Conservation (phyloP, 495 filamentous ascomycete genomes). For the Tuber indicum region DNA sequence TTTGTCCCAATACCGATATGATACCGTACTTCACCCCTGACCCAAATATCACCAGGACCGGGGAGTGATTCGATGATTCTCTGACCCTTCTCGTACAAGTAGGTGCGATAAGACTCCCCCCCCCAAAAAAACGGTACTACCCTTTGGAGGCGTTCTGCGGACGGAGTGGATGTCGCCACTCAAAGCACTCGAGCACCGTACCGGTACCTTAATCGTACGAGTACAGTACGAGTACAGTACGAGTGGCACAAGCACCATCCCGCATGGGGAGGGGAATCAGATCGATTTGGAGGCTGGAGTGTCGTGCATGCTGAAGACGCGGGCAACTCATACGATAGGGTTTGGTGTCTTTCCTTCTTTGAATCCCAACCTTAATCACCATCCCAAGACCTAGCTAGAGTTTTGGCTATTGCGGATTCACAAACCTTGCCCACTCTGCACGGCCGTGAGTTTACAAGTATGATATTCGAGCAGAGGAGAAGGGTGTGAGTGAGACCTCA, state of each 20-base stretch:
- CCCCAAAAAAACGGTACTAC: background rate
- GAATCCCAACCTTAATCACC: background rate
- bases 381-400: background rate
- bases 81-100: background rate
- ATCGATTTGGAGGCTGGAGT: conserved; percentile 2
- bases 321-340: background rate
- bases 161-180: background rate
- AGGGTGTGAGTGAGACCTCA: conserved; percentile 17
- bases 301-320: conserved; percentile 1
- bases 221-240: too few species aligned
- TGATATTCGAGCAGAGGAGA: background rate
- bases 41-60: background rate
- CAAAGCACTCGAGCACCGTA: too few species aligned
- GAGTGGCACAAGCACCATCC: background rate
- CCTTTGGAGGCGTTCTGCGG: background rate
- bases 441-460: background rate
- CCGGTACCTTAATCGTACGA: too few species aligned
- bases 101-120: background rate
- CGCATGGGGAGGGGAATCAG: conserved; percentile 1
- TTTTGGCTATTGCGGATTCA: background rate
- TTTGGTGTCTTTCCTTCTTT: background rate
- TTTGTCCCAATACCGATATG: too few species aligned
- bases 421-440: background rate
- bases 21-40: too few species aligned
- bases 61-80: background rate